phyloP scores from a whole-genome alignment of 352 stramenopile genomes.

The Pythium insidiosum region DNA sequence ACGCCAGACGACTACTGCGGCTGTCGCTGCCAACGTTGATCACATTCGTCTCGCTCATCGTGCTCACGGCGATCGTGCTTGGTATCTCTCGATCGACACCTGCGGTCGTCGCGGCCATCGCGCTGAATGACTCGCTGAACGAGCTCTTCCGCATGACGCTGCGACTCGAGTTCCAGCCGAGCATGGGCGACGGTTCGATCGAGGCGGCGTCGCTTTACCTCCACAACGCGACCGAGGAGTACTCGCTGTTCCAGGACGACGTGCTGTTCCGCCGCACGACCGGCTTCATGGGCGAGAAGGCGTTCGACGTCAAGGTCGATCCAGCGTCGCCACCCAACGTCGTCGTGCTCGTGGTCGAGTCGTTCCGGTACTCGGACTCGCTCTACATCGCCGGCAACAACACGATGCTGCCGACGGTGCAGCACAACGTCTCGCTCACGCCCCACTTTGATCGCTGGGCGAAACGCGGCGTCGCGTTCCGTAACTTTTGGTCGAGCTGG shows the following conservation, averaged over 20 bases:
- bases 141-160: slow-evolving; percentile 8
- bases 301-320: slow-evolving; percentile 33
- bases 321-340: slow-evolving; percentile 32
- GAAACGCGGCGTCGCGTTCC: slow-evolving; percentile 32
- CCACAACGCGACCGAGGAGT: slow-evolving; percentile 27
- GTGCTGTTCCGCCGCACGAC: slow-evolving; percentile 29
- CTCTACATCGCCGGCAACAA: slow-evolving; percentile 35
- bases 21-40: not conserved
- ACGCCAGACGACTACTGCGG: not conserved
- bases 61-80: not conserved
- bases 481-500: slow-evolving; percentile 53
- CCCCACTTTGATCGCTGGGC: slow-evolving; percentile 45
- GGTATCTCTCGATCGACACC: not conserved
- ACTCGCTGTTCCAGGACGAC: slow-evolving; percentile 24
- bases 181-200: not conserved
- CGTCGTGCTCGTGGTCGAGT: slow-evolving; percentile 40
- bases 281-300: slow-evolving; percentile 29
- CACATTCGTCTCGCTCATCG: not conserved
- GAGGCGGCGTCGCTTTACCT: slow-evolving; percentile 19
- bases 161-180: not conserved
- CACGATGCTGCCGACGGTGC: slow-evolving; percentile 11
- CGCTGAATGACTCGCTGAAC: slow-evolving; percentile 4
- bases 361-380: slow-evolving; percentile 44
- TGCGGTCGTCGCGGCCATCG: not conserved
- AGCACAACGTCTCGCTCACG: slow-evolving; percentile 34